phyloP scores from a whole-genome alignment of 306 rosid genomes.

The Hippophae tibetana region DNA sequence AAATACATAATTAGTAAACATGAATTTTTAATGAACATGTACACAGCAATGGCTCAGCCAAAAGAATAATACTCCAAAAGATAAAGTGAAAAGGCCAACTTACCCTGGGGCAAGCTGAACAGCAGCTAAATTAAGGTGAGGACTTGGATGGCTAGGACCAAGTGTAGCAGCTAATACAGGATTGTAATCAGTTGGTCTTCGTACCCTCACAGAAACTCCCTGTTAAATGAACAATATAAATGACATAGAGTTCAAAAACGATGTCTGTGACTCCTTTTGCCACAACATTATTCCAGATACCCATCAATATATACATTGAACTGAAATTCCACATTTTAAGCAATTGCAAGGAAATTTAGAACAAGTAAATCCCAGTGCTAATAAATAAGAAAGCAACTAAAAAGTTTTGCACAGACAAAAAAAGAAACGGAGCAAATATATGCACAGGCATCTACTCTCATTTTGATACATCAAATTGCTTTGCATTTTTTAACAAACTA shows the following conservation, averaged over 20 bases:
- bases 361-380: too few relatives aligned
- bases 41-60: slow-evolving; percentile 12
- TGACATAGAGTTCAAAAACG: background rate
- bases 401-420: too few relatives aligned
- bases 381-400: too few relatives aligned
- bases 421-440: too few relatives aligned
- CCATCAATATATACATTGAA: too few relatives aligned
- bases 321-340: too few relatives aligned
- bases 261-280: background rate
- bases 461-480: too few relatives aligned
- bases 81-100: slow-evolving; percentile 8
- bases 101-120: slow-evolving; percentile 64
- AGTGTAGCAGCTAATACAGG: slow-evolving; percentile 68
- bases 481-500: too few relatives aligned
- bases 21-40: too few relatives aligned
- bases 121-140: slow-evolving; percentile 63
- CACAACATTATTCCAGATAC: too few relatives aligned
- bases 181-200: slow-evolving; percentile 79
- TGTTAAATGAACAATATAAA: slow-evolving; percentile 18
- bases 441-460: too few relatives aligned
- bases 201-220: slow-evolving; percentile 82
- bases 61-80: background rate
- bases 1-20: slow-evolving; percentile 19
- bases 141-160: slow-evolving; percentile 78
- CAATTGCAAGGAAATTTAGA: too few relatives aligned